These are phyloP conservation scores for Lactarius indigo DNA, from an alignment of 768 basidiomycete genomes.

Conservation along the genomic window DNA sequence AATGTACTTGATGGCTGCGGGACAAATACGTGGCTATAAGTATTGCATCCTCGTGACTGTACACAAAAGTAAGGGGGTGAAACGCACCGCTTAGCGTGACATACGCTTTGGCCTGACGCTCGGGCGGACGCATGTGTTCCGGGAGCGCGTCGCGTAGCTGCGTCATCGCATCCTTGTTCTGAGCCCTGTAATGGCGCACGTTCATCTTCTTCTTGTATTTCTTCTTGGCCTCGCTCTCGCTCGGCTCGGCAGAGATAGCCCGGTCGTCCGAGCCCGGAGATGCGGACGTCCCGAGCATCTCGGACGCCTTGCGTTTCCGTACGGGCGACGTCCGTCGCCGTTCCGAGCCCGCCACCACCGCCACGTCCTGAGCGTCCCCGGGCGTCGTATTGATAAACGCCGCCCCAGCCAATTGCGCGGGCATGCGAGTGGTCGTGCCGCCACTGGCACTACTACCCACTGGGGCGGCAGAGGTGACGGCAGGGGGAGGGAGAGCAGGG, in stretches of 20 bases:
- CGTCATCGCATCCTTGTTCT: conserved; percentile 25
- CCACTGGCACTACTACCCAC: neutral
- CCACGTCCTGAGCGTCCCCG: conserved; percentile 6
- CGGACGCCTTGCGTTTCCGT: conserved; percentile 22
- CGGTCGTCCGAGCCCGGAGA: conserved; percentile 18
- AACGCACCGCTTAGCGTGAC: conserved; percentile 22
- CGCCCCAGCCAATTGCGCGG: neutral
- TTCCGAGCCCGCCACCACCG: neutral
- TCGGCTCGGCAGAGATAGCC: conserved; percentile 15
- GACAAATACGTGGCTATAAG: neutral
- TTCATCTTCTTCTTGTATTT: conserved; percentile 26
- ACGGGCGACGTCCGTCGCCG: conserved; percentile 10
- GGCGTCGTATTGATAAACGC: conserved; percentile 17
- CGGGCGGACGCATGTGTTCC: conserved; percentile 22
- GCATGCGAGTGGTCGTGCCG: neutral
- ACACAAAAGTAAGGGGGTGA: neutral
- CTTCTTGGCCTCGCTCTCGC: conserved; percentile 23
- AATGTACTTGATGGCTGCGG: conserved; percentile 24
- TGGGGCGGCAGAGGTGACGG: neutral
- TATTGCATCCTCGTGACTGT: neutral
- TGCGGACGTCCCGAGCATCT: conserved; percentile 16
- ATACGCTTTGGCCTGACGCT: conserved; percentile 22
- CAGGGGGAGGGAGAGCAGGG: neutral
- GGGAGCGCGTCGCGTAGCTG: conserved; percentile 23
- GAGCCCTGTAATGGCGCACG: conserved; percentile 22